phyloP scores from a whole-genome alignment of 108 stramenopile genomes.

The Ochromonas danica region DNA sequence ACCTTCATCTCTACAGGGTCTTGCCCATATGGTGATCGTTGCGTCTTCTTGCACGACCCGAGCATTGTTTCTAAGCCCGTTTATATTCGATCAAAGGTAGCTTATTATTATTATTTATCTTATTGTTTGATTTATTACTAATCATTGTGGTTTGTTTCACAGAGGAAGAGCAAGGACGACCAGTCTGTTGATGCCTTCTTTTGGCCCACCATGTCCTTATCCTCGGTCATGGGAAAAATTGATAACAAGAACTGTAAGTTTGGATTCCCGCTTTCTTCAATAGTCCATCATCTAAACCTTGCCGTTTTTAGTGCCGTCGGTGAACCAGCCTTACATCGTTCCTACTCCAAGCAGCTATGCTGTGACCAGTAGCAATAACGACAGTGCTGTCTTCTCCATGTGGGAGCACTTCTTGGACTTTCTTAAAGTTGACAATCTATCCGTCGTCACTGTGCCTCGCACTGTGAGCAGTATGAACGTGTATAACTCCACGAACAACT shows the following conservation, averaged over 20 bases:
- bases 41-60: constrained; percentile 33
- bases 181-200: not conserved
- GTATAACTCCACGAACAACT: not conserved
- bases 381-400: not conserved
- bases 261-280: not conserved
- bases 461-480: not conserved
- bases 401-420: constrained; percentile 6
- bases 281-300: not conserved
- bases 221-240: constrained; percentile 7
- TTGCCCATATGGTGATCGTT: constrained; percentile 33
- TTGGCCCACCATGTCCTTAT: constrained; percentile 5
- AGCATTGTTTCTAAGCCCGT: not conserved
- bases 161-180: constrained; percentile 13
- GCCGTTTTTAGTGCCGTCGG: not conserved
- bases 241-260: not conserved
- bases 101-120: not conserved
- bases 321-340: not conserved
- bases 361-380: not conserved
- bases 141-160: not conserved
- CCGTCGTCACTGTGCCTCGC: not conserved
- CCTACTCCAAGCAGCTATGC: not conserved
- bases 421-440: not conserved
- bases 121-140: not conserved
- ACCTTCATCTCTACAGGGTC: constrained; percentile 14
- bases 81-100: not conserved